These are phyloP conservation scores for Vigna angularis DNA, from an alignment of 306 rosid genomes.

Conservation along the genomic window DNA sequence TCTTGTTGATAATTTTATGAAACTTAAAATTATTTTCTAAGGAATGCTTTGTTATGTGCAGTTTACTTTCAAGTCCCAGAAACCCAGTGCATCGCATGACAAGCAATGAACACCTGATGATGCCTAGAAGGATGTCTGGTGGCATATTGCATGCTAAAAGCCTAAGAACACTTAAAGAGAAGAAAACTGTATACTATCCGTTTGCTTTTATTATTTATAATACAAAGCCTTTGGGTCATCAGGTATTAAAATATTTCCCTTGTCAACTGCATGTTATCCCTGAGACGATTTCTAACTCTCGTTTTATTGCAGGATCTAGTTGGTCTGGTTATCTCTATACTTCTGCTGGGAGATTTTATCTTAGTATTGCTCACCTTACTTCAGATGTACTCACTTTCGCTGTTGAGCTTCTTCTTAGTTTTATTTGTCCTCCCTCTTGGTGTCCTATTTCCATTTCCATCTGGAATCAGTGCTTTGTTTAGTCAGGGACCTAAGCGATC, in stretches of 20 bases:
- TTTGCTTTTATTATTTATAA: constrained; percentile 69
- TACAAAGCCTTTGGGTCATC: constrained; percentile 89
- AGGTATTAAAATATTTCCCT: constrained; percentile 61
- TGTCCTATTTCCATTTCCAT: constrained; percentile 84
- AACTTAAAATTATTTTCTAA: constrained; percentile 21
- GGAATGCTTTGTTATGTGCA: constrained; percentile 48
- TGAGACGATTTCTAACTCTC: constrained; percentile 30
- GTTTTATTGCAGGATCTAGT: constrained; percentile 81
- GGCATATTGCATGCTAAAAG: constrained; percentile 68
- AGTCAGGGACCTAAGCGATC: constrained; percentile 95
- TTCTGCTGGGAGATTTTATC: constrained; percentile 89
- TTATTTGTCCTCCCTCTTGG: constrained; percentile 85
- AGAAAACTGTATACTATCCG: constrained; percentile 61
- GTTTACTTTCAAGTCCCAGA: constrained; percentile 46
- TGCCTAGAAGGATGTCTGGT: constrained; percentile 67
- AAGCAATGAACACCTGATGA: constrained; percentile 56
- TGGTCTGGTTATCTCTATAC: constrained; percentile 79
- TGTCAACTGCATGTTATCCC: constrained; percentile 31
- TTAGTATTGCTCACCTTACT: constrained; percentile 80
- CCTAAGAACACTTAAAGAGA: constrained; percentile 78
- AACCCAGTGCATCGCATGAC: constrained; percentile 49
- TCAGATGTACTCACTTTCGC: constrained; percentile 86
- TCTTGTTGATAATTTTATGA: constrained; percentile 26
- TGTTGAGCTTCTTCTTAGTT: constrained; percentile 71
- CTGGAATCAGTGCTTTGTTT: constrained; percentile 94